Evolutionary conservation across 257 asterid genomes (phyloP), one percentile per base, ranked within the genome.

Genomic region (Salvia miltiorrhiza): DNA sequence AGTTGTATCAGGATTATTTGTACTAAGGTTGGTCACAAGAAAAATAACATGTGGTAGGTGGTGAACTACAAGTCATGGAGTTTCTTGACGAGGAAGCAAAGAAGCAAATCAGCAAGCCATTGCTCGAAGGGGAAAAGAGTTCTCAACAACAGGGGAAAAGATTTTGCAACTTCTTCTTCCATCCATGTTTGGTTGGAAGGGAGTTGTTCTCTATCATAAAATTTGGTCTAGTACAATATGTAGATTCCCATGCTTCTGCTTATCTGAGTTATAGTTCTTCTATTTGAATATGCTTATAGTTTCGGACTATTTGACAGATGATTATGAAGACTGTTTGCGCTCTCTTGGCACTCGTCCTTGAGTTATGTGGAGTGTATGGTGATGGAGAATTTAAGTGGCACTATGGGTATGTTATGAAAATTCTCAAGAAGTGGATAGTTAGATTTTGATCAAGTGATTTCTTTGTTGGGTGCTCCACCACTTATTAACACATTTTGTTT

Each of bases 171-270:
- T 90, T 93, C 78, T 48, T 93, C 72, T 69, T 79, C 59, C 79
- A 45, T 33, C 99, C 99, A n/a, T 48, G 72, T 66, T 76, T 70
- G 39, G 78, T 94, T 21, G 96, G 99, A 45, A 74, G 82, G 83
- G 80, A 89, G 74, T 71, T 94, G 69, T 83, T 90, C 68, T 65
- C 87, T 9, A 86, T 89, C 55, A 89, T 88, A 65, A 94, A 82
- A 69, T 94, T 94, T 60, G 99, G 96, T 66, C 85, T 90, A 53
- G 99, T 94, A 20, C 99, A 94, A 80, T 94, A 94, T 74, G 98
- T 93, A 84, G 69, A 75, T 48, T 67, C 59, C 64, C 37, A 62
- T 54, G n/a, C 73, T 50, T 65, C 44, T 19, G 1, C 69, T 13
- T 52, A 1, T 24, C 40, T 17, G 23, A 13, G 17, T 54, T 12